Evolutionary conservation across 805 yeast species (phyloP), one percentile per base, ranked within the genome.

Genomic region (Nakazawaea ernobii): DNA sequence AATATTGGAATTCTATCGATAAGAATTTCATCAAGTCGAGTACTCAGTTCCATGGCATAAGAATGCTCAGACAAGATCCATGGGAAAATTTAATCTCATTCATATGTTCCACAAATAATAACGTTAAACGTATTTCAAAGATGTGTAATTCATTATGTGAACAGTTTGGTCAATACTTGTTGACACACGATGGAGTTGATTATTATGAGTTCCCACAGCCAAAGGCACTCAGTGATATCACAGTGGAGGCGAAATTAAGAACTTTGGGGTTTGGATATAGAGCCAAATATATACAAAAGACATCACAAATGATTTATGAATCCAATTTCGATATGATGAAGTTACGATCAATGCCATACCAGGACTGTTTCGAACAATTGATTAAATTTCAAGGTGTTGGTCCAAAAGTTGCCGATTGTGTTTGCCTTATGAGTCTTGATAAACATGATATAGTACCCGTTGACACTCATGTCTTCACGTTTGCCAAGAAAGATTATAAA

Each of bases 401-500:
- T 0, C 98, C 98, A 0, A 94, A 94, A 66, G 98, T 94, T 1
- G 97, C 99, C 0, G 99, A 94, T 57, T 94, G 99, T 62, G 94
- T 94, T 13, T 83, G 95, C 53, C 69, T 94, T 39, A 92, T 94
- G 97, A 82, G 94, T 2, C 70, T 92, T 51, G 92, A 86, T 56
- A 84, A 86, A 61, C 88, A 86, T 57, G 88, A 84, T 48, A 78
- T 88, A 9, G 97, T 94, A 3, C 99, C 99, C 0, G 87, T 94
- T 1, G 99, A 94, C 62, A 95, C 97, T 0, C 99, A 94, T 59
- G 95, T 94, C 20, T 86, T 83, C 70, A 88, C 91, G 58, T 86
- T 94, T 43, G 96, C 97, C 0, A 76, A 79, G 49, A 69, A 95
- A 46, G 95, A 87, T 60, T 92, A 89, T 63, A 78, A 77, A 53